Conservation (phyloP, 495 filamentous ascomycete genomes). For the Lasiosphaeria hispida region DNA sequence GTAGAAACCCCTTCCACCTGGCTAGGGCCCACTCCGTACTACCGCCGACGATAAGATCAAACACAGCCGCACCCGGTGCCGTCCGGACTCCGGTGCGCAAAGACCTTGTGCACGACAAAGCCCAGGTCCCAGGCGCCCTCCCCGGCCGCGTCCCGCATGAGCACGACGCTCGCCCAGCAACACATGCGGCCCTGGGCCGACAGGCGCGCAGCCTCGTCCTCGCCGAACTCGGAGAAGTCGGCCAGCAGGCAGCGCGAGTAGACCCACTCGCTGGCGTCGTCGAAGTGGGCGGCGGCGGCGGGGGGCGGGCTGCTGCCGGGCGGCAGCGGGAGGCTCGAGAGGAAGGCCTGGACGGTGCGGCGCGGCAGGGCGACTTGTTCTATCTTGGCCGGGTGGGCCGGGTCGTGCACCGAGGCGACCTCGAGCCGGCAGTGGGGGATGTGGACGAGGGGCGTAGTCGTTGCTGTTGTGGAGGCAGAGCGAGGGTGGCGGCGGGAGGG, state of each 20-base stretch:
- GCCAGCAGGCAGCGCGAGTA: slow-evolving; percentile 28
- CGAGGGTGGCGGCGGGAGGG: background rate
- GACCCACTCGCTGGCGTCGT: slow-evolving; percentile 32
- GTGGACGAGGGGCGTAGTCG: slow-evolving; percentile 20
- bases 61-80: slow-evolving; percentile 1
- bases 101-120: slow-evolving; percentile 16
- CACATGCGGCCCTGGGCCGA: slow-evolving; percentile 25
- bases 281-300: slow-evolving; percentile 18
- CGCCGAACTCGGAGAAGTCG: slow-evolving; percentile 28
- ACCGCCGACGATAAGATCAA: background rate
- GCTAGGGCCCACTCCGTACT: background rate
- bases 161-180: slow-evolving; percentile 30
- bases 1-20: background rate
- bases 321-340: slow-evolving; percentile 15
- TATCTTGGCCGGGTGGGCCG: slow-evolving; percentile 1
- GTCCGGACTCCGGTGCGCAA: slow-evolving; percentile 7
- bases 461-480: background rate
- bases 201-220: slow-evolving; percentile 19
- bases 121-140: slow-evolving; percentile 11
- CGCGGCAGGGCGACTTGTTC: slow-evolving; percentile 25
- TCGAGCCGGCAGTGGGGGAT: slow-evolving; percentile 26
- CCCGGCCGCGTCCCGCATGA: slow-evolving; percentile 5
- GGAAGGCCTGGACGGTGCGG: slow-evolving; percentile 16
- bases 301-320: background rate
- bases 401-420: slow-evolving; percentile 1